A percentile compares a stretch with the other conserved stretches of the same genome.
Conservation (phyloP, 495 filamentous ascomycete genomes). For the Cetradonia linearis region DNA sequence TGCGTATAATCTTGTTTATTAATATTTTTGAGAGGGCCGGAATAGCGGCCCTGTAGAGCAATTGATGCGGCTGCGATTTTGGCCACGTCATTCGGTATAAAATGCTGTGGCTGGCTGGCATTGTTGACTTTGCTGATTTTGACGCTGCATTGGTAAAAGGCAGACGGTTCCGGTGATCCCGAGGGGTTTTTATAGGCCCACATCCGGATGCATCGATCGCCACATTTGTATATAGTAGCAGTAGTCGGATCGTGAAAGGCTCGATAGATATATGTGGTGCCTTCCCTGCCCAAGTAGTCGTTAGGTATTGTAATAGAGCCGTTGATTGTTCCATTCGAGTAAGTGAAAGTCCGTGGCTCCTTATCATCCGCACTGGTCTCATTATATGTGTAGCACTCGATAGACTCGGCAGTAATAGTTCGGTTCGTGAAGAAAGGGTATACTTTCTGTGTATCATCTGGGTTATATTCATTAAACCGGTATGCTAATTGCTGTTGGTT, state of each 20-base stretch:
- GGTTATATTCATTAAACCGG: constrained; percentile 22
- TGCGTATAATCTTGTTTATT: constrained; percentile 9
- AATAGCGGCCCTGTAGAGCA: constrained; percentile 16
- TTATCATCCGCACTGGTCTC: background rate
- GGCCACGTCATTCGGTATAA: constrained; percentile 14
- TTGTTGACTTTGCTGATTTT: constrained; percentile 11
- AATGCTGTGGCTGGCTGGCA: no score
- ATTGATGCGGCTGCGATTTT: constrained; percentile 20
- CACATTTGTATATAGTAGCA: background rate
- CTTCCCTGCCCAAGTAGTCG: background rate
- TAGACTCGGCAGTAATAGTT: constrained; percentile 17
- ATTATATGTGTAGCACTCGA: constrained; percentile 10
- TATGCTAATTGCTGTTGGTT: constrained; percentile 21
- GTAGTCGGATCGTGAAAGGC: constrained; percentile 2
- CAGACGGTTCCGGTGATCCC: background rate
- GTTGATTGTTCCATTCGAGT: constrained; percentile 7
- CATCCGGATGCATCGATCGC: constrained; percentile 17
- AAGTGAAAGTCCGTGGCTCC: no score
- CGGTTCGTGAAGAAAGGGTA: constrained; percentile 21
- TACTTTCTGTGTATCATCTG: background rate
- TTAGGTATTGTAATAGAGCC: constrained; percentile 12
- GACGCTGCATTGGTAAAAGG: constrained; percentile 20
- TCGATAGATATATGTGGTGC: constrained; percentile 20
- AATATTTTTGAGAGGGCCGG: no score
- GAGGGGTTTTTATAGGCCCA: constrained; percentile 12